Percentiles rank a stretch among this genome's conserved stretches.
phyloP scores from a whole-genome alignment of 352 stramenopile species.

The Pythium biforme region DNA sequence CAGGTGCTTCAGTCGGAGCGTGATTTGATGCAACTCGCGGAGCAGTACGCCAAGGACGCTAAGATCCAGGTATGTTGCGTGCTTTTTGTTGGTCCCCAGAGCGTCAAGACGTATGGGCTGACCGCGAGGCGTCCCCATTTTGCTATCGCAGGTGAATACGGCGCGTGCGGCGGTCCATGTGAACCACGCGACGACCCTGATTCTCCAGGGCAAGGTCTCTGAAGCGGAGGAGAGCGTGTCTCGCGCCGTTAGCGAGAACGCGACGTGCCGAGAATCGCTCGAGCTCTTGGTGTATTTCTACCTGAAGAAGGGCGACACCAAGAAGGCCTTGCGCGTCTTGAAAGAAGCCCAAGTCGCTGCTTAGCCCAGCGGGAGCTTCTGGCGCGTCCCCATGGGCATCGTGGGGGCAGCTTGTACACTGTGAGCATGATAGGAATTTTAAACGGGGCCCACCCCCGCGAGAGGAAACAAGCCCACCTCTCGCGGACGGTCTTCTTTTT shows the following conservation, averaged over 20 bases:
- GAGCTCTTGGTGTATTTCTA: conserved; percentile 87
- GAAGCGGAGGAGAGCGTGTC: conserved; percentile 85
- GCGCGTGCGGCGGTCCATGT: conserved; percentile 79
- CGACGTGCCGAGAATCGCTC: conserved; percentile 79
- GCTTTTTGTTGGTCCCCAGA: no score
- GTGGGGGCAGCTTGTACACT: conserved; percentile 23
- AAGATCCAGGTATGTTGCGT: conserved; percentile 52
- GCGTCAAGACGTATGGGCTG: no score
- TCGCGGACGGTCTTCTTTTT: conserved; percentile 10
- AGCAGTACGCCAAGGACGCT: conserved; percentile 77
- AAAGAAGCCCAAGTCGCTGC: conserved; percentile 77
- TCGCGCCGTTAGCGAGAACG: conserved; percentile 76
- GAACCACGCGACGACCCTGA: conserved; percentile 79
- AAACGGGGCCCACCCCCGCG: neutral
- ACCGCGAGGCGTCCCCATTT: no score
- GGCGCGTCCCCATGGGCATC: conserved; percentile 1
- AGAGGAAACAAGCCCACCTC: neutral
- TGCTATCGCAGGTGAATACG: conserved; percentile 31
- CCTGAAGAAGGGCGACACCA: conserved; percentile 86
- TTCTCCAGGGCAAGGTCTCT: conserved; percentile 68
- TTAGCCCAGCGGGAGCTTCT: conserved; percentile 13
- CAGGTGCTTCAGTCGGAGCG: conserved; percentile 68
- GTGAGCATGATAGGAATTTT: conserved; percentile 30
- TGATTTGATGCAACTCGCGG: conserved; percentile 71
- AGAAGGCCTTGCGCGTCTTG: conserved; percentile 84